Conservation (phyloP, 2,329 filamentous ascomycete species). For the Tolypocladium cylindrosporum region DNA sequence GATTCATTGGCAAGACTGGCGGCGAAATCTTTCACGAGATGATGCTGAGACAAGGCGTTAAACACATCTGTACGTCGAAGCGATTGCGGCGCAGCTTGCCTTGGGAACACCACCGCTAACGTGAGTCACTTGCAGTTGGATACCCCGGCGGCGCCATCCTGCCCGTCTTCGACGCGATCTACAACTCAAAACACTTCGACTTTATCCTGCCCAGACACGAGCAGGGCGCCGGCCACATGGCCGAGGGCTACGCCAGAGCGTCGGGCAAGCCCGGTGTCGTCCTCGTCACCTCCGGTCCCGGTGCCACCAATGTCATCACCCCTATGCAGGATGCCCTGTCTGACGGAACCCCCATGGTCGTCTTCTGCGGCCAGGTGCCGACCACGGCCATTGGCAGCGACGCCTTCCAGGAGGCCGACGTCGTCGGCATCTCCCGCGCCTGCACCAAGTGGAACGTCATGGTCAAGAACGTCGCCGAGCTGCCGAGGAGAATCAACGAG, state of each 20-base stretch:
- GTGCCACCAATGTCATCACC: conserved; percentile 92
- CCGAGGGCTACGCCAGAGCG: conserved; percentile 89
- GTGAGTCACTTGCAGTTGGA: conserved; percentile 43
- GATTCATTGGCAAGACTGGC: conserved; percentile 88
- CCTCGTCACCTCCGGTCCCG: conserved; percentile 90
- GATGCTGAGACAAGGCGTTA: conserved; percentile 88
- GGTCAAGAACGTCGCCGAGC: conserved; percentile 90
- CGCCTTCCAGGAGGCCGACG: conserved; percentile 94
- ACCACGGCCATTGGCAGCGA: conserved; percentile 89
- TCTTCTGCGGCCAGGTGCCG: conserved; percentile 88
- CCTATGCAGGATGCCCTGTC: conserved; percentile 94
- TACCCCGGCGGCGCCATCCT: conserved; percentile 96
- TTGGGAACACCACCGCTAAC: conserved; percentile 11
- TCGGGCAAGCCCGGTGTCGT: conserved; percentile 93
- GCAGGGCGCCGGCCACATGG: conserved; percentile 98
- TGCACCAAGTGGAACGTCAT: conserved; percentile 99
- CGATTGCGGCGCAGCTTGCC: not conserved
- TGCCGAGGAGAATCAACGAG: conserved; percentile 91
- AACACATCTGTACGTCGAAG: conserved; percentile 74
- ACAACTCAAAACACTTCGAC: conserved; percentile 94
- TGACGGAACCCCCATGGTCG: conserved; percentile 91
- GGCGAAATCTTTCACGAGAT: conserved; percentile 98
- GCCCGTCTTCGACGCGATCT: conserved; percentile 96
- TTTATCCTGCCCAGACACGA: conserved; percentile 94
- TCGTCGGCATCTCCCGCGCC: conserved; percentile 83